Percentiles rank a stretch among this genome's conserved stretches.
These are phyloP conservation scores for Thecaphora thlaspeos DNA, from an alignment of 1,284 basidiomycete species.

Conservation along the genomic window DNA sequence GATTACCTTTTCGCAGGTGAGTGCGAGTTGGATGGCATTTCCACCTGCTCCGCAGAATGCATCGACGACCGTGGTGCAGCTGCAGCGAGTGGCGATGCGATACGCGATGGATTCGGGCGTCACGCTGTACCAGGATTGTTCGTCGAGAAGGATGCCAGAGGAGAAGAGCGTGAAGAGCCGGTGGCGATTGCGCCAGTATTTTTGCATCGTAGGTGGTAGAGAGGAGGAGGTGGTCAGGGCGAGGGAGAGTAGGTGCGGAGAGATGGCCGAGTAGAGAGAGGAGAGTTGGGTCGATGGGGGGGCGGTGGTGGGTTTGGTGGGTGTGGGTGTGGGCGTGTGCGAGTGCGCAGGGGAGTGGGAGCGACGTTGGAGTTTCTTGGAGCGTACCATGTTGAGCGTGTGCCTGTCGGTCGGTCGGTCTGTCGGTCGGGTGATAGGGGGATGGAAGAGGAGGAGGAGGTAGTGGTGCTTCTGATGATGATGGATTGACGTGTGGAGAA, in stretches of 20 bases:
- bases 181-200: conserved; percentile 42
- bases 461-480: too few relatives aligned
- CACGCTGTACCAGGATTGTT: conserved; percentile 94
- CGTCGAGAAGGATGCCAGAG: conserved; percentile 63
- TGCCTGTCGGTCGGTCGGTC: not conserved
- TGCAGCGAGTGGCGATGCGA: conserved; percentile 86
- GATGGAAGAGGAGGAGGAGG: too few relatives aligned
- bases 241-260: not conserved
- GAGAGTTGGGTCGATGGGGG: too few relatives aligned
- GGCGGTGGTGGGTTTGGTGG: too few relatives aligned
- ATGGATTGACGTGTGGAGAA: too few relatives aligned
- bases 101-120: conserved; percentile 88
- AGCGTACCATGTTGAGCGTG: not conserved
- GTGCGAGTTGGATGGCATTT: conserved; percentile 94
- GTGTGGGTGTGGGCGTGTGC: not conserved
- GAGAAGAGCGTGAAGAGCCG: conserved; percentile 47
- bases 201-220: conserved; percentile 7
- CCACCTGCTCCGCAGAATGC: conserved; percentile 98
- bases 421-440: not conserved
- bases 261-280: too few relatives aligned
- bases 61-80: conserved; percentile 67
- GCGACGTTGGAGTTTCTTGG: conserved; percentile 23
- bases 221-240: not conserved
- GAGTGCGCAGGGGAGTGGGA: not conserved
- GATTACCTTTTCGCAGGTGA: conserved; percentile 88